Base-by-base conservation (phyloP, 805 yeast species). In the Schizosaccharomyces japonicus region DNA sequence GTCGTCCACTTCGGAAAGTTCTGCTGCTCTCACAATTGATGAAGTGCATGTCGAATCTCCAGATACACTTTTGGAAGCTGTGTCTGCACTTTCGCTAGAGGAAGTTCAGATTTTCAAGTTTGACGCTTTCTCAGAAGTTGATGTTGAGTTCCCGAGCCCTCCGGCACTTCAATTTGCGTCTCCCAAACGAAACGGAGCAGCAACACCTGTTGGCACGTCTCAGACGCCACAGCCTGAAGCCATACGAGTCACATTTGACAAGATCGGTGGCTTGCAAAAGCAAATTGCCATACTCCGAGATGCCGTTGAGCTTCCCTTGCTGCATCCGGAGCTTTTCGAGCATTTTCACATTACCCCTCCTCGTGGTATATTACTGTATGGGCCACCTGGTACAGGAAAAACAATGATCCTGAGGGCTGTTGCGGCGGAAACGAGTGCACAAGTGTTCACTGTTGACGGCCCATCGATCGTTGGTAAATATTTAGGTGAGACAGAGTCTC, bases 311-410 rank as follows among this genome's bases (percentile, higher is more conserved):
- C 66, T 87, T 2, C 95, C 99, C 0, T 66, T 90, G 25, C 74
- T 76, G 50, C 73, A 73, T 49, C 94, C 95, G 0, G 68, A 70
- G 4, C 61, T 83, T 29, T 87, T 85, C 55, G 68, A 76, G 5
- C 75, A 80, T 48, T 90, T 87, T 64, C 84, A 87, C n/a, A 78
- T 84, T 17, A 69, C 78, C 6, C 95, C 98, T 6, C 95, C 95
- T 11, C 67, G 95, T 49, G 98, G 98, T 31, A 75, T 87, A n/a
- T 63, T 87, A 13, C 62, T 87, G 10, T 94, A 87, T 63, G 98
- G 98, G 0, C 94, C 95, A 2, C 90, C 96, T 2, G 98, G 98
- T 3, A 87, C 95, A 0, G 98, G 98, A 47, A 87, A 87, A 59
- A 80, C 95, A 1, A 73, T 85, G 82, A 67, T 90, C 5, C 66